A percentile compares a stretch with the other conserved stretches of the same genome.
phyloP scores from a whole-genome alignment of 108 stramenopile species.

The Pseudonitzschia multiseries region DNA sequence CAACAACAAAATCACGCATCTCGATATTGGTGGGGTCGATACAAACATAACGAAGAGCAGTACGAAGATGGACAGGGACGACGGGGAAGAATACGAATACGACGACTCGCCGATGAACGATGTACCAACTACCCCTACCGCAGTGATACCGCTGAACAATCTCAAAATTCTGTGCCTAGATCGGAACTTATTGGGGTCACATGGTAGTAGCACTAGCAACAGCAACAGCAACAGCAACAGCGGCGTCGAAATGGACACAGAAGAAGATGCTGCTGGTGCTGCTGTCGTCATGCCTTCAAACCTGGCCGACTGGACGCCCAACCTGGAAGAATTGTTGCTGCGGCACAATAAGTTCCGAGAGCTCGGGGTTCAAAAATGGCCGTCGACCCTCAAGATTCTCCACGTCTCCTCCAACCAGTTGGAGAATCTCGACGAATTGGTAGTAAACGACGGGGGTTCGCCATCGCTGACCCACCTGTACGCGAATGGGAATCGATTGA shows the following conservation, averaged over 20 bases:
- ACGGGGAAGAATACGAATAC: constrained; percentile 6
- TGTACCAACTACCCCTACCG: background rate
- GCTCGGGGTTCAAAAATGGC: constrained; percentile 40
- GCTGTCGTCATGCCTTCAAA: constrained; percentile 27
- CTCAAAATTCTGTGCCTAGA: constrained; percentile 56
- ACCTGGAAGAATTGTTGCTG: constrained; percentile 1
- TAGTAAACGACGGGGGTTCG: constrained; percentile 1
- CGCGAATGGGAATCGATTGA: constrained; percentile 52
- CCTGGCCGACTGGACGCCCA: constrained; percentile 27
- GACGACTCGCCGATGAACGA: background rate
- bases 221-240: background rate
- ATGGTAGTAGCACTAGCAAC: background rate
- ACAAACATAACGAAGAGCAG: background rate
- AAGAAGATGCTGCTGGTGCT: background rate
- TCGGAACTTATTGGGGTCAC: constrained; percentile 33
- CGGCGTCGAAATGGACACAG: background rate
- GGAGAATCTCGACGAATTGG: constrained; percentile 28
- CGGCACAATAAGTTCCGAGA: constrained; percentile 38
- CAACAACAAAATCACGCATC: constrained; percentile 46
- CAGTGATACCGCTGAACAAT: constrained; percentile 19
- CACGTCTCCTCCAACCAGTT: constrained; percentile 63
- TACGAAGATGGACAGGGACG: background rate
- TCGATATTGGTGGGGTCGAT: constrained; percentile 17
- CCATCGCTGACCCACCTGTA: constrained; percentile 43
- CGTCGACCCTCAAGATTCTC: constrained; percentile 32